Evolutionary conservation across 139 green algal species (phyloP).

Genomic region (Asterochloris erici): DNA sequence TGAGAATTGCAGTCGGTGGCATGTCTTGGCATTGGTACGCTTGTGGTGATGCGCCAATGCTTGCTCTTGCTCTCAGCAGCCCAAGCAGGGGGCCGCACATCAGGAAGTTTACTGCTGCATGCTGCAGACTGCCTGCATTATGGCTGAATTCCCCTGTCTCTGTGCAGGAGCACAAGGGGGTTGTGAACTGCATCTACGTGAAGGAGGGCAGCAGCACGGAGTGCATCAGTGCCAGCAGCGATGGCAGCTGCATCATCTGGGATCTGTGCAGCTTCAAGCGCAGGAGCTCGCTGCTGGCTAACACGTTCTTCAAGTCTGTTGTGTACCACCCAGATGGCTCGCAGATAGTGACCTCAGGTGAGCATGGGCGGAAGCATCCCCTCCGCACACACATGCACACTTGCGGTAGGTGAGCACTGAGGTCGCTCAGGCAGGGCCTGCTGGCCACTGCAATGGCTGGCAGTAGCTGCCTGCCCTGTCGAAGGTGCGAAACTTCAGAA

Average conservation of each 20-base stretch:
- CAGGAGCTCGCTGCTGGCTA: slow-evolving; percentile 65
- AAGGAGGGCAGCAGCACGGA: slow-evolving; percentile 51
- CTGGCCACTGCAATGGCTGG: not conserved
- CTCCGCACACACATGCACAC: not conserved
- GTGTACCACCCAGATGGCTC: slow-evolving; percentile 80
- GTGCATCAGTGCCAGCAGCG: slow-evolving; percentile 65
- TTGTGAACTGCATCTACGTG: slow-evolving; percentile 71
- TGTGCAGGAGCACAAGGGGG: slow-evolving; percentile 25
- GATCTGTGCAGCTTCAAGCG: slow-evolving; percentile 68
- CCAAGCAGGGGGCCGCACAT: not conserved
- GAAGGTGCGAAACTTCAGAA: not conserved
- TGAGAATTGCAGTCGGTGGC: too few relatives aligned
- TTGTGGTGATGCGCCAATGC: too few relatives aligned
- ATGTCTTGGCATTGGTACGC: too few relatives aligned
- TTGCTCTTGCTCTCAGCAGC: not conserved
- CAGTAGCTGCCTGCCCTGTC: not conserved
- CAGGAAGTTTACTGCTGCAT: not conserved
- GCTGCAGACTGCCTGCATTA: not conserved
- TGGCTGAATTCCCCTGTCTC: not conserved
- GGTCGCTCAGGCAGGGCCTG: not conserved
- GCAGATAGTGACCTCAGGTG: slow-evolving; percentile 52
- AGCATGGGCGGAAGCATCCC: not conserved
- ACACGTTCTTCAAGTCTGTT: slow-evolving; percentile 78
- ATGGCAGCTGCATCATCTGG: slow-evolving; percentile 89
- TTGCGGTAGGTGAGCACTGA: not conserved